Evolutionary conservation across 257 asterid genomes (phyloP), one percentile per base, ranked within the genome.

Genomic region (Lithospermum erythrorhizon): DNA sequence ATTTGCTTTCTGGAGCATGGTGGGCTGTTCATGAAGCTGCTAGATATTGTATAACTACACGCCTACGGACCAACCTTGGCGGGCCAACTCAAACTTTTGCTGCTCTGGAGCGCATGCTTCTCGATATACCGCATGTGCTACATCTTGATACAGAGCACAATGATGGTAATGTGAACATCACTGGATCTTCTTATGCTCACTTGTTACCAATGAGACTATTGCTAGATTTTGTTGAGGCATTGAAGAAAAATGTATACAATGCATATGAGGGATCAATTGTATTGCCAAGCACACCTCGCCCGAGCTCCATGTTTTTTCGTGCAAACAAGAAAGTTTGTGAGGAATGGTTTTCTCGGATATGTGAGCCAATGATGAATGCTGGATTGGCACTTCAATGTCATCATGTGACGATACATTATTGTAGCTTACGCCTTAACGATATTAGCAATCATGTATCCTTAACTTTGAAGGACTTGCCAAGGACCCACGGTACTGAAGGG

Each of bases 1-100:
- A 88, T 81, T 84, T 64, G 74, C 86, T 86, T 72, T 90, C 94
- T 67, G 98, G 95, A 72, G 88, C 86, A 62, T 93, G 98, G 98
- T 93, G 98, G 98, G 95, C 97, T 72, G 73, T 89, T 70, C 87
- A 93, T 76, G 98, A 93, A 76, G 95, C 95, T 19, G 97, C 98
- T 62, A 81, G 98, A 76, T 93, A 84, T 73, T 93, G 98, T 82
- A 82, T 93, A 76, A 74, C 86, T 61, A 86, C 95, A n/a, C 87
- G 97, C 37, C 95, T 93, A 32, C 82, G 98, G 68, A 93, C 98
- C 64, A 86, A 93, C 75, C 98, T 93, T 78, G 98, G 98, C 58
- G 98, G 98, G 57, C 98, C 98, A 70, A 84, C 98, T 72, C 98
- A 89, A 80, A 93, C 98, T 66, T 93, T 93, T 80, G 97, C 98